A percentile compares a stretch with the other conserved stretches of the same genome.
phyloP scores from a whole-genome alignment of 768 basidiomycete species.

The Clitopilus passeckerianus region DNA sequence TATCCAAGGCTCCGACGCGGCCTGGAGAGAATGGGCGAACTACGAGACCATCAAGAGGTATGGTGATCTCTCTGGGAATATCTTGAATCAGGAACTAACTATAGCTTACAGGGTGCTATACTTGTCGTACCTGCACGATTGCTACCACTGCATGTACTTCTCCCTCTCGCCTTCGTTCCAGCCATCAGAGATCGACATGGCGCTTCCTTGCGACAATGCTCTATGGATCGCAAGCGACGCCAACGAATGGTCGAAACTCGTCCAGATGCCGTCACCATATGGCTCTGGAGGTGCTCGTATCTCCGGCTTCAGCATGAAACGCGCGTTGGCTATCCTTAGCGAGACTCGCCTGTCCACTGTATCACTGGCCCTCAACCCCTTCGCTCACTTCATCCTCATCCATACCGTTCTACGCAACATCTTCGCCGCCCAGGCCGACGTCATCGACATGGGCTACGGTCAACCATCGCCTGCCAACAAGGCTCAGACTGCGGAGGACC shows the following conservation, averaged over 20 bases:
- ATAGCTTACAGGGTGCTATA: conserved; percentile 32
- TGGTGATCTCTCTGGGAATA: conserved; percentile 8
- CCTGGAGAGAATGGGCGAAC: conserved; percentile 54
- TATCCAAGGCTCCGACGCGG: conserved; percentile 26
- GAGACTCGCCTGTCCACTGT: conserved; percentile 23
- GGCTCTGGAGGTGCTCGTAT: conserved; percentile 29
- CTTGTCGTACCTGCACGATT: conserved; percentile 54
- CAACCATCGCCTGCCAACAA: conserved; percentile 2
- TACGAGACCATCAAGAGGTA: conserved; percentile 58
- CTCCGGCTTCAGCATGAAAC: conserved; percentile 32
- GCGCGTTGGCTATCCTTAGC: conserved; percentile 26
- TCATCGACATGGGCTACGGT: conserved; percentile 6
- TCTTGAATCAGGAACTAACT: conserved; percentile 6
- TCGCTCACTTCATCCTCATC: conserved; percentile 40
- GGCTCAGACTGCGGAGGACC: conserved; percentile 2
- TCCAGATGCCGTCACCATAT: conserved; percentile 36
- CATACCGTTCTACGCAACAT: conserved; percentile 41
- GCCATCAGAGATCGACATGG: conserved; percentile 41
- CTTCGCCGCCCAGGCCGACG: conserved; percentile 17
- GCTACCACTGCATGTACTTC: conserved; percentile 50
- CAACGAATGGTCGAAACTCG: conserved; percentile 41
- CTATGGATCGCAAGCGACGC: conserved; percentile 47
- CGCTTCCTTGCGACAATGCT: conserved; percentile 52
- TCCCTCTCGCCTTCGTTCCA: conserved; percentile 41
- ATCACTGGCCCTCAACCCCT: conserved; percentile 30